Evolutionary conservation across 2,329 filamentous ascomycete genomes (phyloP), one percentile per base, ranked within the genome.

Genomic region (Aspergillus nomiae): DNA sequence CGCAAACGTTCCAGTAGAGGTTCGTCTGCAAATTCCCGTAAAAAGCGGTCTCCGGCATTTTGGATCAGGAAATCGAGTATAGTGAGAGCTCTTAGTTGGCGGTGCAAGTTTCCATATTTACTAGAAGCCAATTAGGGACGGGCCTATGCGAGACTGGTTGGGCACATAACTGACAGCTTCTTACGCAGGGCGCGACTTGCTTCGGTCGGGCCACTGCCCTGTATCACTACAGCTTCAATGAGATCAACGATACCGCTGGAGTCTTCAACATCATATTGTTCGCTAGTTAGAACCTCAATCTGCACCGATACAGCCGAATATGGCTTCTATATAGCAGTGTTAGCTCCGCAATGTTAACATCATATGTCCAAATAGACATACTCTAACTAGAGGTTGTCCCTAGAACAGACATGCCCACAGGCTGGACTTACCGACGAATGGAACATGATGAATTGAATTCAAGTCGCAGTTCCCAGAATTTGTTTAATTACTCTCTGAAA

Each of bases 51-150:
- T 1, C 94, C 94, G 2, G 93, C 94, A 80, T 99, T 99, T 74
- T 97, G 92, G 64, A 99, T 95, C 45, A 99, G 84, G 48, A 92
- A 94, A 76, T 99, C 95, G 2, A 99, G 86, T 56, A 99, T 89
- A 12, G 91, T 90, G 26, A 99, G 86, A 41, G 95, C 91, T 63
- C 95, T 88, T 38, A 98, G 85, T 78, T 99, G 95, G 56, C 93
- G 90, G 78, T 98, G 94, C n/a, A 92, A 85, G 73, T 89, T 96
- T 71, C 95, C 95, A 79, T 99, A 98, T 82, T 99, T 99, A 43
- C 87, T 90, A 66, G 36, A 43, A 14, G 28, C 30, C 58, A 28
- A 56, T 70, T 57, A 69, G 63, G 59, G 53, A 46, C 24, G 55
- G 58, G 30, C 32, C 12, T 53, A 32, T 24, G 21, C 10, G 36